Base-by-base conservation (phyloP, 2,329 filamentous ascomycete species). In the Monosporascus cannonballus region DNA sequence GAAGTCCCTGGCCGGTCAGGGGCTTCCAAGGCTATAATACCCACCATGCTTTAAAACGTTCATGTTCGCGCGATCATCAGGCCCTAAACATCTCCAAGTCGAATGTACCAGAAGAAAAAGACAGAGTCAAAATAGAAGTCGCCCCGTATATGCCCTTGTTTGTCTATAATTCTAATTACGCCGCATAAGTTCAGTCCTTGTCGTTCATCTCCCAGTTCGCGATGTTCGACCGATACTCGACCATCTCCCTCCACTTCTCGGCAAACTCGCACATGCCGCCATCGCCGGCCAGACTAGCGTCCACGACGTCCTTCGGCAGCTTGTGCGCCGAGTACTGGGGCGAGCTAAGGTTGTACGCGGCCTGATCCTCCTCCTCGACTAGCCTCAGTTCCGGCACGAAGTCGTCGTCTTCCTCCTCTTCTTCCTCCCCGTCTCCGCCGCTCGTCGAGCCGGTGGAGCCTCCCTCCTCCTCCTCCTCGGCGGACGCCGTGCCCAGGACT, bases 321-420 rank as follows among this genome's bases (percentile, higher is more conserved):
- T 97, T 99, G 67, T 97, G 93, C 3, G 94, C 93, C 56, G 91
- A 96, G 69, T 96, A 97, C 64, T 93, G 89, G 1, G 90, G 83
- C 4, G 89, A 87, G 59, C 82, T 85, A 67, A 96, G 95, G 61
- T 87, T 88, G 67, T 90, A 94, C 1, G 92, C 92, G 55, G 93
- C 89, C 0, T 92, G 90, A 59, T 97, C 93, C 58, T 93, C 87
- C 67, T 85, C 85, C 61, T 86, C 83, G 47, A 99, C 82, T 8
- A 97, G 76, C 42, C 93, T 80, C 59, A 99, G 80, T 69, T 96
- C 92, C 0, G 91, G 89, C 5, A 79, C 76, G 64, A 81, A 83
- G 7, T 85, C 80, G 0, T 77, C 76, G 1, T 77, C 76, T 6
- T 77, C 73, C 3, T 81, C 73, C 2, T 73, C 71, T 5, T 63